A percentile compares a stretch with the other conserved stretches of the same genome.
These are phyloP conservation scores for Neurospora sp. DNA, from an alignment of 495 filamentous ascomycete species.

Conservation along the genomic window DNA sequence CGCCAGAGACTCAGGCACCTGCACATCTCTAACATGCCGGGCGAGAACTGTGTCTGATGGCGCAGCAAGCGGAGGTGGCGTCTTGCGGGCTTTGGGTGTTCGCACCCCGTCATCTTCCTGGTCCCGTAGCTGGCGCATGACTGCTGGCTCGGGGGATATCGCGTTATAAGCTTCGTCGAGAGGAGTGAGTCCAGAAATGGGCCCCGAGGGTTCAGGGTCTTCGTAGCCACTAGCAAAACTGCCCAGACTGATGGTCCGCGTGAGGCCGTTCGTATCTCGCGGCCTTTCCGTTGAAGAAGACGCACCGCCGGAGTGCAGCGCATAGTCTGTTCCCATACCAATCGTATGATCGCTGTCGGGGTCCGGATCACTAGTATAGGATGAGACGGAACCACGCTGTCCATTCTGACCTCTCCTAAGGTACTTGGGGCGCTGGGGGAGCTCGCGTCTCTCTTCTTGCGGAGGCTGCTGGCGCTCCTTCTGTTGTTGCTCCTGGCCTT, in stretches of 20 bases:
- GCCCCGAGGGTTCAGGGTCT: constrained; percentile 49
- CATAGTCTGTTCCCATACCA: constrained; percentile 67
- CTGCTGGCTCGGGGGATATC: constrained; percentile 20
- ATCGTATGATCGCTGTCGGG: constrained; percentile 56
- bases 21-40: constrained; percentile 76
- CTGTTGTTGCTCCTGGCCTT: constrained; percentile 18
- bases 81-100: constrained; percentile 43
- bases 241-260: constrained; percentile 77
- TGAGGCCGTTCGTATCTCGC: constrained; percentile 47
- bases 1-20: constrained; percentile 80
- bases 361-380: constrained; percentile 50
- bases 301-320: constrained; percentile 74
- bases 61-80: constrained; percentile 32
- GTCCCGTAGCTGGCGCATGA: background rate
- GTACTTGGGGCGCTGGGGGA: constrained; percentile 51
- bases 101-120: constrained; percentile 21
- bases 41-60: constrained; percentile 85
- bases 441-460: background rate
- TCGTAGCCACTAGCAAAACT: constrained; percentile 92
- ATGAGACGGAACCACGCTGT: constrained; percentile 70
- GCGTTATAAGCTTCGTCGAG: constrained; percentile 37
- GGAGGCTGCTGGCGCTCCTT: constrained; percentile 2
- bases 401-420: constrained; percentile 63
- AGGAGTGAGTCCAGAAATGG: constrained; percentile 34
- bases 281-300: constrained; percentile 47